phyloP scores from a whole-genome alignment of 768 basidiomycete genomes.

The Exidia glandulosa region DNA sequence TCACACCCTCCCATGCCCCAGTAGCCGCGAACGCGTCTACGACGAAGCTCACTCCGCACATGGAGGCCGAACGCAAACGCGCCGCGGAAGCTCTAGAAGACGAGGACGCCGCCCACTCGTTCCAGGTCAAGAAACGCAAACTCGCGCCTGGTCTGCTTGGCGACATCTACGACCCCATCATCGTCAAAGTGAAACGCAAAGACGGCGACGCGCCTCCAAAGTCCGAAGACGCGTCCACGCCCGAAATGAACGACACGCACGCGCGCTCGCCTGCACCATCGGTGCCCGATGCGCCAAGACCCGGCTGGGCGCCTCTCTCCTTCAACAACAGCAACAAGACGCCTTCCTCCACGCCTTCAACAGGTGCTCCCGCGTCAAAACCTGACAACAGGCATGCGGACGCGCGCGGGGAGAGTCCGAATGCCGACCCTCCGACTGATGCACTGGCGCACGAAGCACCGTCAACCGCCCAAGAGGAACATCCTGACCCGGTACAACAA shows the following conservation, averaged over 20 bases:
- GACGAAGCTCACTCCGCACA: slow-evolving; percentile 4
- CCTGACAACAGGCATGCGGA: background rate
- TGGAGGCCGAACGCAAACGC: slow-evolving; percentile 10
- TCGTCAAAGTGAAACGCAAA: slow-evolving; percentile 25
- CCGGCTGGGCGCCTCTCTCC: background rate
- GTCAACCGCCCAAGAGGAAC: background rate
- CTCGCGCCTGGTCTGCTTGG: slow-evolving; percentile 45
- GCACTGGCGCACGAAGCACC: background rate
- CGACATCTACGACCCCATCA: slow-evolving; percentile 72
- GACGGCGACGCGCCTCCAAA: background rate
- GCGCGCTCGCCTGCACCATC: background rate
- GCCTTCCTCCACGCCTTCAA: too few relatives aligned
- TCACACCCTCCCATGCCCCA: slow-evolving; percentile 25
- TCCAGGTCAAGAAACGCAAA: slow-evolving; percentile 60
- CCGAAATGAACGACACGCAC: background rate
- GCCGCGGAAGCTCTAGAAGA: slow-evolving; percentile 32
- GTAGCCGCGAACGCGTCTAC: slow-evolving; percentile 12
- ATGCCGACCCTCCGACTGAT: background rate
- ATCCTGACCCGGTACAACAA: too few relatives aligned
- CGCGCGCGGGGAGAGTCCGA: background rate
- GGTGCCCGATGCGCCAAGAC: background rate
- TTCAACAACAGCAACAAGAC: too few relatives aligned
- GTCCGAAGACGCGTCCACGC: background rate
- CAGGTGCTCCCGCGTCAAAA: background rate
- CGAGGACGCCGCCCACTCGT: slow-evolving; percentile 42